Conservation (phyloP, 768 basidiomycete species). For the Lactarius tabidus region DNA sequence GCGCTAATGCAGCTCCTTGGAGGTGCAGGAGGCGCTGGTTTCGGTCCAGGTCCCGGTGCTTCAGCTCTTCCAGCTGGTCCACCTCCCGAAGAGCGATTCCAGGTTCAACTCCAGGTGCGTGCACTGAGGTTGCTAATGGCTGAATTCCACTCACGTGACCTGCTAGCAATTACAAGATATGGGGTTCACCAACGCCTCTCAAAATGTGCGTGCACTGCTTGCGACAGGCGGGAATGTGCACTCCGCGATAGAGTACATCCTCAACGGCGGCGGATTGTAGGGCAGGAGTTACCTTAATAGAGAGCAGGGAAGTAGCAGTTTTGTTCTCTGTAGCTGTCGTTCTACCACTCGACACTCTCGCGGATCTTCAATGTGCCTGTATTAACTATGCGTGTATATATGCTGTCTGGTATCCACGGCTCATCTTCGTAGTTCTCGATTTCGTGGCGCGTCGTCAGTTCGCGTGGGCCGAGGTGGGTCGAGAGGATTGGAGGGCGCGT, state of each 20-base stretch:
- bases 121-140: not conserved
- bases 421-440: constrained; percentile 36
- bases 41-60: constrained; percentile 27
- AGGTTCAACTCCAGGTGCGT: constrained; percentile 74
- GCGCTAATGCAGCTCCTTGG: constrained; percentile 41
- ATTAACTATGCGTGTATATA: constrained; percentile 14
- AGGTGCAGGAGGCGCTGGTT: constrained; percentile 18
- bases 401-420: constrained; percentile 56
- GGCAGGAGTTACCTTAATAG: constrained; percentile 2
- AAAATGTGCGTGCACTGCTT: constrained; percentile 86
- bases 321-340: not conserved
- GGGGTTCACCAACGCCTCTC: constrained; percentile 86
- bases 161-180: constrained; percentile 86
- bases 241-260: constrained; percentile 88
- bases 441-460: no score
- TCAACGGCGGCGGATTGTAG: constrained; percentile 70
- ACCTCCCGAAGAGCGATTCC: constrained; percentile 89
- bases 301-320: not conserved
- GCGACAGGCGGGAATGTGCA: constrained; percentile 94
- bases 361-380: constrained; percentile 4
- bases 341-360: not conserved
- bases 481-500: constrained; percentile 60
- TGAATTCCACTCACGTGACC: not conserved
- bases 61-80: constrained; percentile 50
- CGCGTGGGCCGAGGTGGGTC: no score